A percentile compares a stretch with the other conserved stretches of the same genome.
phyloP scores from a whole-genome alignment of 257 asterid species.

The Solanum sejunctum region DNA sequence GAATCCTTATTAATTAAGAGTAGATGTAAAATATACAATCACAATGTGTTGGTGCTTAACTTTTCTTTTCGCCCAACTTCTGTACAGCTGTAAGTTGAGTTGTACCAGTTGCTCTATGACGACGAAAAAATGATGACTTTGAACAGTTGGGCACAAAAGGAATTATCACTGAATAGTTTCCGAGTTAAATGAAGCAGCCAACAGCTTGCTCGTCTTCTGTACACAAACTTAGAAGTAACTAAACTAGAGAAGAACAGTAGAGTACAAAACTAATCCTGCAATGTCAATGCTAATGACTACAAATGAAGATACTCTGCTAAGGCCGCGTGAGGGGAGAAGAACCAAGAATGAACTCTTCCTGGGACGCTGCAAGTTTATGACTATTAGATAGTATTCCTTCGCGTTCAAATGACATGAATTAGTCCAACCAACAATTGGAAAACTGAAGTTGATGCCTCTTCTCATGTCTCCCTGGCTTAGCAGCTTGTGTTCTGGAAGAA shows the following conservation, averaged over 20 bases:
- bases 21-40: not conserved
- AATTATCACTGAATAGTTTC: not conserved
- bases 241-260: not conserved
- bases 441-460: not conserved
- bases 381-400: not conserved
- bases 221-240: not conserved
- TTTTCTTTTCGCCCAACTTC: not conserved
- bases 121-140: not conserved
- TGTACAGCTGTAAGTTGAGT: not conserved
- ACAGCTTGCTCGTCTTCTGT: not conserved
- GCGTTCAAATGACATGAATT: not conserved
- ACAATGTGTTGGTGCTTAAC: not conserved
- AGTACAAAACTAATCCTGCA: not conserved
- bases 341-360: not conserved
- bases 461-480: constrained; percentile 6
- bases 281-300: not conserved
- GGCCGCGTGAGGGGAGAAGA: not conserved
- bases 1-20: not conserved
- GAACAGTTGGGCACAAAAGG: not conserved
- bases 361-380: not conserved
- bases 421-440: constrained; percentile 6
- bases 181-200: not conserved
- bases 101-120: not conserved
- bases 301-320: not conserved
- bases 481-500: constrained; percentile 44